Base-by-base conservation (phyloP, 2,329 filamentous ascomycete genomes). In the Talaromyces sp. region DNA sequence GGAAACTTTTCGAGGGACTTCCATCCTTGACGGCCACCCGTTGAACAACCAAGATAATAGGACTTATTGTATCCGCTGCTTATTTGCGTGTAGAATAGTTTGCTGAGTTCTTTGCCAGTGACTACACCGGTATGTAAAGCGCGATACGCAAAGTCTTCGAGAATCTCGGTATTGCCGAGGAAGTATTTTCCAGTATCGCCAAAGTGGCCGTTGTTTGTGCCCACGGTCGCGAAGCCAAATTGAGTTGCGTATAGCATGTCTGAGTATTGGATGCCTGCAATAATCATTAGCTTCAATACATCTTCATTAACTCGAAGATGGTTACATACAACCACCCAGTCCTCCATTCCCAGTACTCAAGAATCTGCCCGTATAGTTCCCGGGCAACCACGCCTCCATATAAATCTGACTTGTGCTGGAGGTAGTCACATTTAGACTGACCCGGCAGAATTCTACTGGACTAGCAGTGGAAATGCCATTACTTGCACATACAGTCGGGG, bases 311-410 rank as follows among this genome's bases (percentile, higher is more conserved):
- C 25, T 10, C 5, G 17, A 53, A 59, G 22, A 7, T 17, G 22
- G 15, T 13, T 17, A 58, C 54, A 5, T 58, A 58, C 54, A 58
- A 22, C 54, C 54, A 8, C 54, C 54, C 31, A 56, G 11, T 17
- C 83, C 82, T 0, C 82, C 81, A 60, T 84, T 84, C 0, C 82
- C 82, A 0, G 81, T 82, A 25, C 78, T 80, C 49, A 84, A 59
- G 54, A 82, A 83, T 2, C 80, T 78, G 0, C 77, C 81, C 1
- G 75, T 79, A 73, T 83, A 84, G 11, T 78, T 70, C 6, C 74
- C 74, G 0, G 82, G 82, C 19, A 84, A 70, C 82, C 82, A 84
- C 1, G 80, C 72, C 67, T 84, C 82, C 22, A 82, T 71, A 4
- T 74, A 78, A 36, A 86, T 81, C 43, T 80, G 78, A 13, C 82